These are phyloP conservation scores for Starmerella scarabaei DNA, from an alignment of 805 yeast genomes.

Conservation along the genomic window DNA sequence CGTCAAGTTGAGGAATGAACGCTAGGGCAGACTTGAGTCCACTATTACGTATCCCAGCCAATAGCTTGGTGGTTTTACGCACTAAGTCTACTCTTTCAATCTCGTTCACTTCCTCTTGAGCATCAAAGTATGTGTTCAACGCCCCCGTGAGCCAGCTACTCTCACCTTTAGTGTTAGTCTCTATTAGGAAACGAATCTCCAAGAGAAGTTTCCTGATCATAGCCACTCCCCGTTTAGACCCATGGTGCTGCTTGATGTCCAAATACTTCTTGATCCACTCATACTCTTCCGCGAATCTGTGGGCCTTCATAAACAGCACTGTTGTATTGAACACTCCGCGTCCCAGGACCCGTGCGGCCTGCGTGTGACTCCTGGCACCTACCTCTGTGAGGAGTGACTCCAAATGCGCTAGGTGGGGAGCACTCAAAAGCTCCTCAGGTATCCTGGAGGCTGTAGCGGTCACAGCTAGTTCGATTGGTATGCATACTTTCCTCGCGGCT, in stretches of 20 bases:
- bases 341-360: slow-evolving; percentile 20
- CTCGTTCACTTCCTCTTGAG: slow-evolving; percentile 16
- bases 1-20: neutral
- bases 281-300: slow-evolving; percentile 18
- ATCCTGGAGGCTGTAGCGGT: slow-evolving; percentile 2
- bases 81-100: slow-evolving; percentile 20
- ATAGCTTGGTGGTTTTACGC: slow-evolving; percentile 20
- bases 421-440: neutral
- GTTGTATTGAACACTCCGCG: slow-evolving; percentile 18
- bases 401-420: neutral
- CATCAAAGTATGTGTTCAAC: slow-evolving; percentile 23
- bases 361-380: neutral
- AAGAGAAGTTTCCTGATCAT: slow-evolving; percentile 22
- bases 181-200: slow-evolving; percentile 18
- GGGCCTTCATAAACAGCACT: slow-evolving; percentile 18
- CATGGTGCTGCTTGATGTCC: slow-evolving; percentile 13
- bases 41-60: slow-evolving; percentile 12
- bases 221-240: slow-evolving; percentile 17
- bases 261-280: slow-evolving; percentile 18
- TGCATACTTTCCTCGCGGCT: slow-evolving; percentile 16
- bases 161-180: slow-evolving; percentile 16
- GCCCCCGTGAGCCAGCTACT: slow-evolving; percentile 21
- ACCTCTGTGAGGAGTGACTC: neutral
- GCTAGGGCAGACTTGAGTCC: slow-evolving; percentile 18
- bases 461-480: slow-evolving; percentile 17